Conservation (phyloP, 2,329 filamentous ascomycete genomes). For the Fusarium haematococcum region DNA sequence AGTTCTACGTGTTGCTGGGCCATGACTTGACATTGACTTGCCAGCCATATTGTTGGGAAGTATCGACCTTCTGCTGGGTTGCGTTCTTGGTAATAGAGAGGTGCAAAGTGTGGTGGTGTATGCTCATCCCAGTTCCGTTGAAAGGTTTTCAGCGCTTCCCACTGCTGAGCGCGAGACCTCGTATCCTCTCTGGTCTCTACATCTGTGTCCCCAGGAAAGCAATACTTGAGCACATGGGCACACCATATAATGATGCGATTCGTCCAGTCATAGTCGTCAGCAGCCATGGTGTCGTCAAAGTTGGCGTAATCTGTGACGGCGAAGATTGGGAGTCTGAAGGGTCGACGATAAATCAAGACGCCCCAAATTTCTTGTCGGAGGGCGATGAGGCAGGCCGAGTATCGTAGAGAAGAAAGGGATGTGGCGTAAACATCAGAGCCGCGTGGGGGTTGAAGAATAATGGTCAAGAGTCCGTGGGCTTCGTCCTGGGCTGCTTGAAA, state of each 20-base stretch:
- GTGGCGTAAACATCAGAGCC: conserved; percentile 16
- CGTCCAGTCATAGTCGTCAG: conserved; percentile 30
- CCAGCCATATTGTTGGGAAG: conserved; percentile 18
- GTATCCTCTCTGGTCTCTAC: background rate
- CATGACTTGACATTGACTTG: conserved; percentile 26
- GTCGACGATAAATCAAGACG: conserved; percentile 23
- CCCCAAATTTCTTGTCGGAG: conserved; percentile 30
- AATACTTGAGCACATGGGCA: conserved; percentile 26
- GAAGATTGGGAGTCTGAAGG: conserved; percentile 24
- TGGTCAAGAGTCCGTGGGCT: conserved; percentile 5
- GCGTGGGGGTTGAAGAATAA: conserved; percentile 19
- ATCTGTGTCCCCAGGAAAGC: conserved; percentile 1
- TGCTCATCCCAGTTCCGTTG: conserved; percentile 21
- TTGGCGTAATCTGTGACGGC: conserved; percentile 15
- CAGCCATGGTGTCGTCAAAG: conserved; percentile 4
- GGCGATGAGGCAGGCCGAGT: conserved; percentile 24
- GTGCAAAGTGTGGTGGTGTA: conserved; percentile 10
- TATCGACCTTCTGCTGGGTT: conserved; percentile 11
- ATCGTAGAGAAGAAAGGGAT: conserved; percentile 20
- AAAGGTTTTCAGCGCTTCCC: conserved; percentile 16
- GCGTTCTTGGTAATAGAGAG: conserved; percentile 19
- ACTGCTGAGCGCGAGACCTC: conserved; percentile 6
- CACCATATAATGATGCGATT: conserved; percentile 26
- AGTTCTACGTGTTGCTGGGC: conserved; percentile 28
- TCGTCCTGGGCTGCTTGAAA: conserved; percentile 23